Conservation (phyloP, 1,284 basidiomycete species). For the Taiwanofungus camphoratus region DNA sequence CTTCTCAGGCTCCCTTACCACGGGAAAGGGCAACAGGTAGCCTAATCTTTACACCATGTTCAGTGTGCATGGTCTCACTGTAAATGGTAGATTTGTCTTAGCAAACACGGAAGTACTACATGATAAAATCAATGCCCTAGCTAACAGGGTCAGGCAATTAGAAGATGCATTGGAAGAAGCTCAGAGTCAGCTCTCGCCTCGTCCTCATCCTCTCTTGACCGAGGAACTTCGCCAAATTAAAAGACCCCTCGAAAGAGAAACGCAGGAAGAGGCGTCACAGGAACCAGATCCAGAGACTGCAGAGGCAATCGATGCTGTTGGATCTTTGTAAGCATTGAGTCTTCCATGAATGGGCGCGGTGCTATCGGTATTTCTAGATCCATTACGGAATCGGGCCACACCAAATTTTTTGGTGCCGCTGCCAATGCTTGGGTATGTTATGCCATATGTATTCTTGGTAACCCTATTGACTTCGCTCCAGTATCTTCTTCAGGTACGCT, state of each 20-base stretch:
- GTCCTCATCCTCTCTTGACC: slow-evolving; percentile 49
- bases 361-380: slow-evolving; percentile 46
- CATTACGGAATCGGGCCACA: slow-evolving; percentile 53
- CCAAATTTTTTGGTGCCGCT: slow-evolving; percentile 58
- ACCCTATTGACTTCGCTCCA: slow-evolving; percentile 14
- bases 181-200: slow-evolving; percentile 39
- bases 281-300: slow-evolving; percentile 37
- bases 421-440: slow-evolving; percentile 61
- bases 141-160: slow-evolving; percentile 53
- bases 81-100: slow-evolving; percentile 47
- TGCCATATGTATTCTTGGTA: slow-evolving; percentile 4
- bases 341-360: too few relatives aligned
- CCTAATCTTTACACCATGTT: slow-evolving; percentile 9
- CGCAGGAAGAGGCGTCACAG: slow-evolving; percentile 21
- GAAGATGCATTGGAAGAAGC: slow-evolving; percentile 57
- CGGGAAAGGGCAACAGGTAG: slow-evolving; percentile 69
- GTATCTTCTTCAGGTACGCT: slow-evolving; percentile 34
- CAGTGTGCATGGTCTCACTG: background rate
- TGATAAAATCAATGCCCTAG: slow-evolving; percentile 56
- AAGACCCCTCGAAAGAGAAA: slow-evolving; percentile 49
- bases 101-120: slow-evolving; percentile 65
- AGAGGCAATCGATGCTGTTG: slow-evolving; percentile 54
- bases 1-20: slow-evolving; percentile 55
- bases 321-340: slow-evolving; percentile 55
- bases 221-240: slow-evolving; percentile 60